A percentile compares a stretch with the other conserved stretches of the same genome.
Conservation (phyloP, 1,139 yeast species). For the Kodamaea fungicola region DNA sequence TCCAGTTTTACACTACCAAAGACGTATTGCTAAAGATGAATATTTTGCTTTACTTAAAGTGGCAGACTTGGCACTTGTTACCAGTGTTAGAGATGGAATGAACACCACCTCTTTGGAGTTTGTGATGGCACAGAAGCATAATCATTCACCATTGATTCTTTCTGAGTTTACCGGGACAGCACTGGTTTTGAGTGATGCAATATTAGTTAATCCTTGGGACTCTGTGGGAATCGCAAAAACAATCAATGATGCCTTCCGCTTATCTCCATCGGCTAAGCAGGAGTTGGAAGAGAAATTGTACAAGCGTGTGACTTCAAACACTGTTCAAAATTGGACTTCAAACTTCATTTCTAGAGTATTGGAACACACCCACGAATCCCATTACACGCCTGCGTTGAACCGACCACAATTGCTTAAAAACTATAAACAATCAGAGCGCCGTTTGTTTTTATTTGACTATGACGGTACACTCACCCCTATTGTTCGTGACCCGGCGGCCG, state of each 20-base stretch:
- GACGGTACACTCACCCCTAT: slow-evolving; percentile 97
- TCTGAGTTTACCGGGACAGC: slow-evolving; percentile 96
- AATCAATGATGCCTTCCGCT: slow-evolving; percentile 61
- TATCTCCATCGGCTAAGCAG: slow-evolving; percentile 42
- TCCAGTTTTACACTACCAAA: slow-evolving; percentile 89
- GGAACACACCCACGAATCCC: slow-evolving; percentile 45
- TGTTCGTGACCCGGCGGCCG: slow-evolving; percentile 96
- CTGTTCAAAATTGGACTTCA: slow-evolving; percentile 80
- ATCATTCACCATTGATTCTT: slow-evolving; percentile 71
- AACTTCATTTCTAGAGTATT: slow-evolving; percentile 56
- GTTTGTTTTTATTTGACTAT: slow-evolving; percentile 88
- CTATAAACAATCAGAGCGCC: slow-evolving; percentile 58
- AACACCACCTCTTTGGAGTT: slow-evolving; percentile 92
- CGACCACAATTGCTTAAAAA: slow-evolving; percentile 60
- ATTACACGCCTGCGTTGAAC: slow-evolving; percentile 82
- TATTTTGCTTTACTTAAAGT: slow-evolving; percentile 82
- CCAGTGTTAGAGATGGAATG: slow-evolving; percentile 94
- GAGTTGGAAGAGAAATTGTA: slow-evolving; percentile 53
- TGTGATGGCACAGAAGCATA: slow-evolving; percentile 78
- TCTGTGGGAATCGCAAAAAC: slow-evolving; percentile 87
- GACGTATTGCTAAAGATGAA: slow-evolving; percentile 84
- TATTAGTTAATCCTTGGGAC: slow-evolving; percentile 96
- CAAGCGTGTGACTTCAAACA: slow-evolving; percentile 61
- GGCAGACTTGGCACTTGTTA: slow-evolving; percentile 86
- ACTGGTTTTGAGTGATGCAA: slow-evolving; percentile 71